Evolutionary conservation across 2,329 filamentous ascomycete species (phyloP), one percentile per base, ranked within the genome.

Genomic region (Colletotrichum cuscutae): DNA sequence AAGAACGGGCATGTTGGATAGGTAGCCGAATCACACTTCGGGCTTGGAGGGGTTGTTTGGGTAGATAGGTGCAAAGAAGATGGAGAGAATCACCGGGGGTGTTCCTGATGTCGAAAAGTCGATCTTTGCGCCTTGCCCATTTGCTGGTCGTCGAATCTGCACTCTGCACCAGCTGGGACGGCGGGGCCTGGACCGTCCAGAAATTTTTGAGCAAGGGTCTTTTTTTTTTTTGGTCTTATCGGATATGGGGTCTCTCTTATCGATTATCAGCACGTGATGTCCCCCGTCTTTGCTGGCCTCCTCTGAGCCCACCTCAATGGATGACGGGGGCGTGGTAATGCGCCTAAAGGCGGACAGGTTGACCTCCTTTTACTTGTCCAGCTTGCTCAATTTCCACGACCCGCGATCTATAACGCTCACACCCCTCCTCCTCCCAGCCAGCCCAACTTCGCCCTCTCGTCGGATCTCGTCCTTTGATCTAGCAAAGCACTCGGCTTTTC

Each of bases 1-100:
- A 32, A 91, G 77, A 30, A 88, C 84, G n/a, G 89, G 88, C 89
- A 91, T 91, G 13, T 75, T 80, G 75, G 74, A 52, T 19, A 32
- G 24, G 7, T 9, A 9, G 6, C 13, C 49, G 11, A 63, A 24
- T 3, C 12, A 15, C n/a, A 13, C 42, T 49, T 9, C 2, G 11
- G 12, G 11, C 35, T 22, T 12, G 11, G 11, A 35, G 32, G 9
- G 32, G 9, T 35, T 11, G 1, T 12, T 35, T 12, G 32, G 32
- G 13, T 22, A 3, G 6, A 19, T 15, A 32, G 35, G 19, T 58
- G 53, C 13, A 58, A 35, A 35, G 32, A 35, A 22, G 24, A 28
- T 19, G 63, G 19, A 15, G 15, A 32, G 26, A 12, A 30, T 12
- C 15, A 32, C 19, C 22, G 26, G 26, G 15, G 12, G 12, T n/a